These are phyloP conservation scores for Pulveroboletus sp. DNA, from an alignment of 768 basidiomycete genomes.

Conservation along the genomic window DNA sequence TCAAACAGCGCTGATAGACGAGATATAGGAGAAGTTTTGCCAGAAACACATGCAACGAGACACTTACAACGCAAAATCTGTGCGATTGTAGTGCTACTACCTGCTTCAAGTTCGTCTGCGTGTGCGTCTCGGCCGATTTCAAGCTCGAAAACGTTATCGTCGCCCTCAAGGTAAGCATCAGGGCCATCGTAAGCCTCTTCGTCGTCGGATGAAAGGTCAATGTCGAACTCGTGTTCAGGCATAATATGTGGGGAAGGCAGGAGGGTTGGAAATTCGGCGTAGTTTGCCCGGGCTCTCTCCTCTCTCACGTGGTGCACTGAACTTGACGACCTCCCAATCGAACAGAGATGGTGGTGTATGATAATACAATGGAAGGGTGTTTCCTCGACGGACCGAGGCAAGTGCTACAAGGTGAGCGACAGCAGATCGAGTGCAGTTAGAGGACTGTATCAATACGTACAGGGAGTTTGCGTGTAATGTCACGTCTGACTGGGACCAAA, in stretches of 20 bases:
- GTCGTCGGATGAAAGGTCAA: slow-evolving; percentile 24
- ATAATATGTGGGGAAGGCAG: slow-evolving; percentile 2
- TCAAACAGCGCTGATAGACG: slow-evolving; percentile 26
- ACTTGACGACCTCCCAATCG: not conserved
- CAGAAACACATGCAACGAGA: not conserved
- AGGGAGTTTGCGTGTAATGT: too few relatives aligned
- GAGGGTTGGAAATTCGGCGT: not conserved
- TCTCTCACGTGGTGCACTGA: not conserved
- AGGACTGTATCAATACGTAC: too few relatives aligned
- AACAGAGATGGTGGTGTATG: too few relatives aligned
- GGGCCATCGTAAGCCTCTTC: slow-evolving; percentile 34
- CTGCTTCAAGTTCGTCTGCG: not conserved
- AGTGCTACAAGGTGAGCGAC: too few relatives aligned
- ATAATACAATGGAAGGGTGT: too few relatives aligned
- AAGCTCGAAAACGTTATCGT: slow-evolving; percentile 35
- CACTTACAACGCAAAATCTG: slow-evolving; percentile 32
- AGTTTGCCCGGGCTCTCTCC: not conserved
- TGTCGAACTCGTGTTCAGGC: slow-evolving; percentile 21
- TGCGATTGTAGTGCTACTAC: slow-evolving; percentile 12
- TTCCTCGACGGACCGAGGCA: too few relatives aligned
- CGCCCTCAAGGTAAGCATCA: slow-evolving; percentile 34
- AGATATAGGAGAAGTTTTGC: slow-evolving; percentile 2
- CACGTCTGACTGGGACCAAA: too few relatives aligned
- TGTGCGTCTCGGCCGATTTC: slow-evolving; percentile 26
- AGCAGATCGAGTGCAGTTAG: too few relatives aligned